Base-by-base conservation (phyloP, 345 rosid genomes). In the Populus nigra region DNA sequence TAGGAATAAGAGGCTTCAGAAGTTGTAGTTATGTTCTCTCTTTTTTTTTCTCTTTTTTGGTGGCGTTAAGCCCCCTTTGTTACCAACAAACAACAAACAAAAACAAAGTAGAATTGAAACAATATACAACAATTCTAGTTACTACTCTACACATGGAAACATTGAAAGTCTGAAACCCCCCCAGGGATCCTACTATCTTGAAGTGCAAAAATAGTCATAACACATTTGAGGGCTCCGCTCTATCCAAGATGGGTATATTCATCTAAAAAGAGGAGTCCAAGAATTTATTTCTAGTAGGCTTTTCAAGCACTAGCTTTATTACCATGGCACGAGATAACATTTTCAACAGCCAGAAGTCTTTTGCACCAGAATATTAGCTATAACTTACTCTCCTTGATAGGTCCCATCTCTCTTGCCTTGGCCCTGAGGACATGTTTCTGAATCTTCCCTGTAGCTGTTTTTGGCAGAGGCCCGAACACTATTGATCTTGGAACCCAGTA, bases 361-460 rank as follows among this genome's bases (percentile, higher is more conserved):
- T 22, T 13, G 29, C 5, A 43, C 3, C 77, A 31, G 68, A 12
- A 71, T 27, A 10, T 7, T 17, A 55, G 45, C 50, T 84, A 93
- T 13, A 95, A 77, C 84, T 88, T 91, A 74, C 97, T 91, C 73
- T 65, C 73, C 88, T 82, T 89, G 35, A 91, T 76, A 17, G 90
- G 87, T 78, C 97, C 95, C 89, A 91, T 78, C 79, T 92, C 94
- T 80, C 87, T 92, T 5, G 93, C 97, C 85, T 87, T 90, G 13
- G 90, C 79, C 79, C 98, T 83, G 62, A 94, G 83, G 39, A 92
- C 47, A 82, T 92, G 94, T 80, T 96, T 96, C 89, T 89, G 99
- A 79, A 92, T 91, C 88, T 92, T 94, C 31, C 98, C 99, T 5
- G 97, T 92, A 9, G 99, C 98, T 0, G 97, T 92, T 86, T 92